Conservation (phyloP, 768 basidiomycete species). For the Auricularia auricula-judae region DNA sequence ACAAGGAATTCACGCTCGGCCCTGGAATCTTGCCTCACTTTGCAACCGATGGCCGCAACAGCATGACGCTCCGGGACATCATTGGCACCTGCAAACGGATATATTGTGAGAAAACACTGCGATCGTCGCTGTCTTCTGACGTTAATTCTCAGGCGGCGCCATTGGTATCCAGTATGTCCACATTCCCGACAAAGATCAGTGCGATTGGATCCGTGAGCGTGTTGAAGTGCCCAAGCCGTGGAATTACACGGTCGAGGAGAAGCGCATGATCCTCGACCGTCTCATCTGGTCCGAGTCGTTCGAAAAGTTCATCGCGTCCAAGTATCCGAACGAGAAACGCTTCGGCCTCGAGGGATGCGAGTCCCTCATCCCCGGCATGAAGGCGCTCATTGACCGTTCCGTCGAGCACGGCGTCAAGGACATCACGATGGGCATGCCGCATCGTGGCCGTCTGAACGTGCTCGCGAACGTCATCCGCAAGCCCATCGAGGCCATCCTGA, state of each 20-base stretch:
- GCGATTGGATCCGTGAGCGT: slow-evolving; percentile 97
- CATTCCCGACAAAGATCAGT: slow-evolving; percentile 96
- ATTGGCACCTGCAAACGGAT: slow-evolving; percentile 84
- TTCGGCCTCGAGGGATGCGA: slow-evolving; percentile 99
- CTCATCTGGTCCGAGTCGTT: slow-evolving; percentile 99
- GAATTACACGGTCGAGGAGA: slow-evolving; percentile 97
- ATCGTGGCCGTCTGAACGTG: slow-evolving; percentile 96
- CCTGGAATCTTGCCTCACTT: slow-evolving; percentile 96
- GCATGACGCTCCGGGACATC: slow-evolving; percentile 86
- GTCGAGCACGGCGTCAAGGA: slow-evolving; percentile 94
- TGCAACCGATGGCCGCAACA: slow-evolving; percentile 71
- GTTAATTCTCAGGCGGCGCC: slow-evolving; percentile 53
- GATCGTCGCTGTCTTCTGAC: slow-evolving; percentile 2
- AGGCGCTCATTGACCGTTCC: slow-evolving; percentile 96
- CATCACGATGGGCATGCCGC: slow-evolving; percentile 98
- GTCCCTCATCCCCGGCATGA: slow-evolving; percentile 97
- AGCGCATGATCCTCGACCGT: slow-evolving; percentile 97
- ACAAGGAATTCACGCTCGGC: slow-evolving; percentile 88
- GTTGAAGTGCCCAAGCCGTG: slow-evolving; percentile 92
- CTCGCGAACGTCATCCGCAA: slow-evolving; percentile 98
- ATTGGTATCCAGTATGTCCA: slow-evolving; percentile 89
- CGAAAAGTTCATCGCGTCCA: slow-evolving; percentile 96
- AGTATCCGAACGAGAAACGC: slow-evolving; percentile 98
- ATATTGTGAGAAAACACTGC: slow-evolving; percentile 61
- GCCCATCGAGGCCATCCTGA: slow-evolving; percentile 94